Conservation (phyloP, 2,329 filamentous ascomycete species). For the Aspergillus eucalypticola region DNA sequence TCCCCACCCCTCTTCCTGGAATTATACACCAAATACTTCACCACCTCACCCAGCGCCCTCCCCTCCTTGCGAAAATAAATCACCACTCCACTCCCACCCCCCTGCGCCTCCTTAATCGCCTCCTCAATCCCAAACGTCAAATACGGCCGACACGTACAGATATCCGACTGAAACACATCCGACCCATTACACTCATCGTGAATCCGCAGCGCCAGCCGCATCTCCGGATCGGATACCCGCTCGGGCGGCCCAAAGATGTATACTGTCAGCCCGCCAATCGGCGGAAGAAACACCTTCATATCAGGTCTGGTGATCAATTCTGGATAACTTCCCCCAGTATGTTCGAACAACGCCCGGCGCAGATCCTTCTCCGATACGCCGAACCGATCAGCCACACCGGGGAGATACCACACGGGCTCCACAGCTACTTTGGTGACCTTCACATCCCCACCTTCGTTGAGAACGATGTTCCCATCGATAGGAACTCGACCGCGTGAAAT, state of each 20-base stretch:
- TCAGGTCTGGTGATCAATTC: conserved; percentile 93
- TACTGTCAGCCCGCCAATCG: conserved; percentile 92
- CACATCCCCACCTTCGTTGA: conserved; percentile 80
- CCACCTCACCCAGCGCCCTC: conserved; percentile 89
- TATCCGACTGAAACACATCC: conserved; percentile 97
- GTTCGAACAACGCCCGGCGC: conserved; percentile 87
- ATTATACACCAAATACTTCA: conserved; percentile 74
- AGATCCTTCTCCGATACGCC: conserved; percentile 86
- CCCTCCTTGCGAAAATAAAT: conserved; percentile 99
- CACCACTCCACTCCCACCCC: conserved; percentile 87
- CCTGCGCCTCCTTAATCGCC: conserved; percentile 94
- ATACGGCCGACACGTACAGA: conserved; percentile 90
- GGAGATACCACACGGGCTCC: conserved; percentile 91
- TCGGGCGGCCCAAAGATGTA: conserved; percentile 96
- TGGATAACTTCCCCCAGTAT: conserved; percentile 93
- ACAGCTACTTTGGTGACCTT: conserved; percentile 96
- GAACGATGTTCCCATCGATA: conserved; percentile 83
- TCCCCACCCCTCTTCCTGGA: conserved; percentile 48
- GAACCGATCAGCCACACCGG: conserved; percentile 87
- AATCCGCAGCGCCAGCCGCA: conserved; percentile 77
- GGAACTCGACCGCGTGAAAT: conserved; percentile 74
- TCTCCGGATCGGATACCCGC: conserved; percentile 85
- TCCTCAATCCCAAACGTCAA: conserved; percentile 97
- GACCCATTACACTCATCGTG: conserved; percentile 92
- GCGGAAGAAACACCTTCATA: conserved; percentile 92